Evolutionary conservation across 768 basidiomycete genomes (phyloP), one percentile per base, ranked within the genome.

Genomic region (Asterophora lycoperdoides): DNA sequence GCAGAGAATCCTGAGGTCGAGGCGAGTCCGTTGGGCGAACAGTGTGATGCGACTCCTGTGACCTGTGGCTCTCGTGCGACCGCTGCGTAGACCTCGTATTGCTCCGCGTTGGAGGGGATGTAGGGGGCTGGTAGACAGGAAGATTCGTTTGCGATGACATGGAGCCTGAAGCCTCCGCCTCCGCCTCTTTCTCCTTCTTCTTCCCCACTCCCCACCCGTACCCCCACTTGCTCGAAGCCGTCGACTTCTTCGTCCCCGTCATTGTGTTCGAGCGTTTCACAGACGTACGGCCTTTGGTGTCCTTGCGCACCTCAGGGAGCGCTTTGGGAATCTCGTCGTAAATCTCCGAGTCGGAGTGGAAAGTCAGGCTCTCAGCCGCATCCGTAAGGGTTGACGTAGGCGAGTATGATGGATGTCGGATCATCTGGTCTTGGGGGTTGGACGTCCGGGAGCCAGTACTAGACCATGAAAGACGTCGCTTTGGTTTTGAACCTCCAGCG

Each of bases 131-230:
- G 56, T 78, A 68, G 45, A 76, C 51, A 14, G 69, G 72, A 34
- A 74, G 62, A 49, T 67, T 60, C 53, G 64, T 60, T 44, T 64
- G 54, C 1, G 70, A 68, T 26, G 62, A 52, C 29, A 49, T 44
- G 9, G 61, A 58, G 47, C 58, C 64, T 51, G 65, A 51, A 9
- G 56, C 61, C 44, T 65, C 68, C 51, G 51, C 62, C 41, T 64
- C 64, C 57, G 63, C 53, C 65, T 62, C 64, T 51, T 77, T 78
- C 44, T 64, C 67, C 54, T 75, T 72, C 46, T 72, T 74, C 68
- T 72, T 81, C 37, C 84, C 83, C 33, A 79, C 44, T 0, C 83
- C 83, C 80, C 82, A 83, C 33, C 84, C 83, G 63, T 84, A 86
- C n/a, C 84, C 85, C 75, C 77, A 83, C 60, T 70, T 80, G 39